Base-by-base conservation (phyloP, 75 land plant genomes). In the Selaginella tamariscina region DNA sequence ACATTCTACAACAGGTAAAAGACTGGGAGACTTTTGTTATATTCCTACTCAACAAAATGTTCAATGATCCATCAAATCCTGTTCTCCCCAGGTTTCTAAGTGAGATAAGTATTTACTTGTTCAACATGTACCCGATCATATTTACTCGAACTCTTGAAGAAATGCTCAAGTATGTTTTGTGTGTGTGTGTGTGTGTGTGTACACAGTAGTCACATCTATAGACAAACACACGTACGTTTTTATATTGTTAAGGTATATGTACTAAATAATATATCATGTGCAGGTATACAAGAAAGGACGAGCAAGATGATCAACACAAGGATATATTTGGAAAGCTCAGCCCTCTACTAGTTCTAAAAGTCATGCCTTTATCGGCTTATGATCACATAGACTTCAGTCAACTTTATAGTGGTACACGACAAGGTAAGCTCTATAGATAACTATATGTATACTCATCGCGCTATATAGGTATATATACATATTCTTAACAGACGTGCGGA, bases 31-130 rank as follows among this genome's bases (percentile, higher is more conserved):
- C 60, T 27, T 65, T 85, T 56, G 68, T 80, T 67, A 76, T 71
- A 27, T 62, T 80, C 18, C 67, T 85, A 62, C 74, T 88, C 32
- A 77, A 78, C 56, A 88, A 85, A 81, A 83, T 85, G 86, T 85
- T 81, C 72, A 54, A 72, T 18, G 88, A 88, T 39, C 81, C 93
- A 67, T 81, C 88, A 78, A 88, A 88, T 88, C 81, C 86, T 66
- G 68, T 74, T 30, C 69, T 83, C 63, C 86, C 87, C 23, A 70
- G 81, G 54, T 88, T 88, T 65, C 55, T 88, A 68, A 85, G 88
- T 72, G 23, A 66, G 29, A 80, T 85, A 73, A 83, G 84, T 69
- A 74, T 73, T 32, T 67, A 85, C 20, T 56, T 88, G 57, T 73
- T 74, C 30, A 81, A 83, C 55, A 65, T 65, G 56, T 44, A 72